phyloP scores from a whole-genome alignment of 345 rosid genomes.

The Adansonia digitata region DNA sequence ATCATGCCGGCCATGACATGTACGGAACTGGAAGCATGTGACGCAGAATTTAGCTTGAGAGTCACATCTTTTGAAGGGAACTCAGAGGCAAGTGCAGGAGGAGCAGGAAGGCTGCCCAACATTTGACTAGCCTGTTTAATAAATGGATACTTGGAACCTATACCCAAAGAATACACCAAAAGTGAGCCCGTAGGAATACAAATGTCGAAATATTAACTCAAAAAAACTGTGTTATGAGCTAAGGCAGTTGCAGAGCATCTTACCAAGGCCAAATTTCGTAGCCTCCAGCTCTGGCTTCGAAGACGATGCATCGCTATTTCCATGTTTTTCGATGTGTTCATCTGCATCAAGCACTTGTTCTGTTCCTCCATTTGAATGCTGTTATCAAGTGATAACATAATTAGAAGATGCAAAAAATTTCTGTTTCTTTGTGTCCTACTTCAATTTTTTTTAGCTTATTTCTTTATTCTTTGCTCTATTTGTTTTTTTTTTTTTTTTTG shows the following conservation, averaged over 20 bases:
- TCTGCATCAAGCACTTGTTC: conserved; percentile 31
- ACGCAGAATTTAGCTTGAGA: conserved; percentile 41
- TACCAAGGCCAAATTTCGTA: conserved; percentile 53
- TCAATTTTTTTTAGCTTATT: too few species aligned
- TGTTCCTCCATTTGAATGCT: conserved; percentile 40
- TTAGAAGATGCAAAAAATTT: conserved; percentile 1
- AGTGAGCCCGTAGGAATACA: conserved; percentile 1
- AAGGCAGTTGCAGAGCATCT: conserved; percentile 5
- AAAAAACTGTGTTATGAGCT: background rate
- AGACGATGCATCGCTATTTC: conserved; percentile 43
- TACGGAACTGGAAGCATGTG: conserved; percentile 66
- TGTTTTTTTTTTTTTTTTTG: too few species aligned
- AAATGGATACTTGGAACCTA: conserved; percentile 62
- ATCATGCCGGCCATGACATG: conserved; percentile 78
- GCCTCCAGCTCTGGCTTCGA: conserved; percentile 48
- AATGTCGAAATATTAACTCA: background rate
- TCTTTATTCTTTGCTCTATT: too few species aligned
- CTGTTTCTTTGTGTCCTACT: too few species aligned
- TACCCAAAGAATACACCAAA: conserved; percentile 6
- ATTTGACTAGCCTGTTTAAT: conserved; percentile 69
- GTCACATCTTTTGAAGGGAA: conserved; percentile 59
- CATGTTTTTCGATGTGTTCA: conserved; percentile 30
- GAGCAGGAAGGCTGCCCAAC: conserved; percentile 65
- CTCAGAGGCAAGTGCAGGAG: conserved; percentile 71
- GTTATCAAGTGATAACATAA: conserved; percentile 17